Conservation (phyloP, 2,329 filamentous ascomycete species). For the Hirsutella thompsonii region DNA sequence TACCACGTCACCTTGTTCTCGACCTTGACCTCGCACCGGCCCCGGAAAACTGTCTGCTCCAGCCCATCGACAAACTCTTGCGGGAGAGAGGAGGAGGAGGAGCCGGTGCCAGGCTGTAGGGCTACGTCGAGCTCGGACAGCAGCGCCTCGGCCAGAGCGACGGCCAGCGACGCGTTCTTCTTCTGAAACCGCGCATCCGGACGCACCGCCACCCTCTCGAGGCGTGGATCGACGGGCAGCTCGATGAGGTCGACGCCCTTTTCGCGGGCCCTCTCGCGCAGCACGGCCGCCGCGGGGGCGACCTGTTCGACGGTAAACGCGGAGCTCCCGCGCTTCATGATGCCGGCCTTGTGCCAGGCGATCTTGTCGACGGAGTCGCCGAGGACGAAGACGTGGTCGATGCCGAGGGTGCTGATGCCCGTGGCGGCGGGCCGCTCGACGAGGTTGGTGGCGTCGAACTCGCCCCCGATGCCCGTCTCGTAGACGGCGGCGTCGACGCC, state of each 20-base stretch:
- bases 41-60: constrained; percentile 63
- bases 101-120: constrained; percentile 10
- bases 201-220: constrained; percentile 32
- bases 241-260: constrained; percentile 34
- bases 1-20: constrained; percentile 60
- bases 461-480: constrained; percentile 56
- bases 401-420: constrained; percentile 52
- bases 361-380: constrained; percentile 52
- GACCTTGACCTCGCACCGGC: constrained; percentile 55
- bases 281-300: constrained; percentile 27
- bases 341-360: constrained; percentile 63
- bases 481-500: constrained; percentile 49
- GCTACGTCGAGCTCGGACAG: constrained; percentile 30
- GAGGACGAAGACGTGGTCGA: constrained; percentile 54
- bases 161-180: constrained; percentile 40
- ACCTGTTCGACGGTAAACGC: constrained; percentile 46
- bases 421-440: constrained; percentile 43
- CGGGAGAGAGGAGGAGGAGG: constrained; percentile 44
- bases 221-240: constrained; percentile 30
- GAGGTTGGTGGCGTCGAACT: constrained; percentile 57
- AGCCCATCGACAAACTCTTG: constrained; percentile 58
- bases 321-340: constrained; percentile 47
- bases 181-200: constrained; percentile 46
- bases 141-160: constrained; percentile 37
- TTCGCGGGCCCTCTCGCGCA: constrained; percentile 37